These are phyloP conservation scores for Orbilia ellipsospora DNA, from an alignment of 2,329 filamentous ascomycete genomes.

Conservation along the genomic window DNA sequence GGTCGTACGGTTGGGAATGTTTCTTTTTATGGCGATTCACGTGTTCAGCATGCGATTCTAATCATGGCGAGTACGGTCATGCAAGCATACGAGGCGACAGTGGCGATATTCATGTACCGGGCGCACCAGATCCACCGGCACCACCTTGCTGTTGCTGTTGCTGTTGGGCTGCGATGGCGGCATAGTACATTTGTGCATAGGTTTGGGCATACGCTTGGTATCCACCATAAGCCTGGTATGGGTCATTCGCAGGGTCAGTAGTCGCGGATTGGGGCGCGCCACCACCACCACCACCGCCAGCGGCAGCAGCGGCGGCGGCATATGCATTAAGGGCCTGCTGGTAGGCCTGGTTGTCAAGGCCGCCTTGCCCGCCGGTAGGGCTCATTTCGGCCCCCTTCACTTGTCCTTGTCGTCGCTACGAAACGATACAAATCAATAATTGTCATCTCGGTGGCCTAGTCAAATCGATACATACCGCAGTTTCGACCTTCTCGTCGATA, in stretches of 20 bases:
- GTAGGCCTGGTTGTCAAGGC: constrained; percentile 42
- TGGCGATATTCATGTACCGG: constrained; percentile 45
- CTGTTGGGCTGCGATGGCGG: constrained; percentile 58
- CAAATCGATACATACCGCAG: constrained; percentile 73
- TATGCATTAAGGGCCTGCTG: constrained; percentile 50
- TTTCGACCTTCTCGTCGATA: constrained; percentile 91
- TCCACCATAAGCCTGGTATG: constrained; percentile 59
- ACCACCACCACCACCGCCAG: constrained; percentile 8
- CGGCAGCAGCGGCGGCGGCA: constrained; percentile 49
- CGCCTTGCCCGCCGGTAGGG: constrained; percentile 19
- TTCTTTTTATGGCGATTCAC: constrained; percentile 50
- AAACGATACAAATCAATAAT: constrained; percentile 21
- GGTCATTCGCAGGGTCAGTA: constrained; percentile 57
- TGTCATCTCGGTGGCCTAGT: background rate
- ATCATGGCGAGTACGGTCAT: constrained; percentile 55
- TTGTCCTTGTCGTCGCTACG: constrained; percentile 52
- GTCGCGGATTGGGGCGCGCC: constrained; percentile 30
- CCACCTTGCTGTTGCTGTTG: constrained; percentile 55
- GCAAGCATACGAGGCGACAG: constrained; percentile 37
- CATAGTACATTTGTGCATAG: constrained; percentile 60
- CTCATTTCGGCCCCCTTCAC: constrained; percentile 39
- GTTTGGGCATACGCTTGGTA: constrained; percentile 59
- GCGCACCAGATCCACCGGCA: constrained; percentile 38
- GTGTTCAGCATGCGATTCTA: constrained; percentile 49
- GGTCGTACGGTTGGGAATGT: constrained; percentile 19